Evolutionary conservation across 1,139 yeast genomes (phyloP).

Genomic region (Geotrichum klebahnii): DNA sequence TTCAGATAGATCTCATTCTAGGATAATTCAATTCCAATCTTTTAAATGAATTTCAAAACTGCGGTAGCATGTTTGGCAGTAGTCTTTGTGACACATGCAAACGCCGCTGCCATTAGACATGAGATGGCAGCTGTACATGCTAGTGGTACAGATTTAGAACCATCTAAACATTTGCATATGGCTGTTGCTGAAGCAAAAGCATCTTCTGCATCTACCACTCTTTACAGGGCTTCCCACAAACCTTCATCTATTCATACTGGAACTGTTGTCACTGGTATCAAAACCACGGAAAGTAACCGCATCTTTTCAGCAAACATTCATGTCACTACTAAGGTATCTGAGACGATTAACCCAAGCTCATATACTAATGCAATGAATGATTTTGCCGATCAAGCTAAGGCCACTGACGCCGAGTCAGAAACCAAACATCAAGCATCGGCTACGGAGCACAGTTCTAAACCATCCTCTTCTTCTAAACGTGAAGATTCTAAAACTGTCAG

Average conservation of each 20-base stretch:
- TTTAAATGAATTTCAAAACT: background rate
- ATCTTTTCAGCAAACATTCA: constrained; percentile 5
- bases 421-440: too few species aligned
- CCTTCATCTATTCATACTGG: constrained; percentile 5
- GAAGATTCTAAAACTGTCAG: constrained; percentile 20
- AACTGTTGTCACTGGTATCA: constrained; percentile 6
- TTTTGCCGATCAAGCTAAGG: background rate
- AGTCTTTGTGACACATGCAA: background rate
- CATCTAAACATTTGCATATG: background rate
- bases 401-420: background rate
- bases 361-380: background rate
- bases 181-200: background rate
- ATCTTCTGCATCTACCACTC: constrained; percentile 3
- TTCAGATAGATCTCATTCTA: too few species aligned
- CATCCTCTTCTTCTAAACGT: too few species aligned
- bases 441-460: too few species aligned
- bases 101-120: constrained; percentile 1
- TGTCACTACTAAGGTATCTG: constrained; percentile 7
- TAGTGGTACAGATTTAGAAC: background rate
- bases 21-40: background rate
- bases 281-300: background rate
- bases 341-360: constrained; percentile 10
- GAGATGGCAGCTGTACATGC: background rate
- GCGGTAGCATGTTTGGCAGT: background rate
- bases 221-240: constrained; percentile 2